Base-by-base conservation (phyloP, 768 basidiomycete genomes). In the Kockovaella imperatae region DNA sequence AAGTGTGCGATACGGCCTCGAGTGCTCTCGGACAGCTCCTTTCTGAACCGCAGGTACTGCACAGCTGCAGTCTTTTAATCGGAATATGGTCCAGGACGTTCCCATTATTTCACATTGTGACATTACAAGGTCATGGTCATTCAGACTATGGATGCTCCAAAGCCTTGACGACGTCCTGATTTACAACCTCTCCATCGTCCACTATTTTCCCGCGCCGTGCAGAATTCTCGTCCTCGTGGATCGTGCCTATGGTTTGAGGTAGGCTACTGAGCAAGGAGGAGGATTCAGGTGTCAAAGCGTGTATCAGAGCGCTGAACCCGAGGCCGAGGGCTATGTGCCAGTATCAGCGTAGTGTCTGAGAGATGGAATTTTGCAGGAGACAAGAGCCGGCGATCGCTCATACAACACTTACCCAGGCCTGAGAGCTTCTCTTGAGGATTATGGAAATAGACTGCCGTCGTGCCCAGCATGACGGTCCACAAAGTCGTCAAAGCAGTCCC, bases 361-460 rank as follows among this genome's bases (percentile, higher is more conserved):
- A 21, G n/a, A 8, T 6, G 28, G 43, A 31, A 7, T 29, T 8
- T 32, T 7, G 42, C 26, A 42, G 23, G 36, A 43, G 36, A 47
- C 41, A 15, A 17, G 25, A 24, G 21, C n/a, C n/a, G n/a, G n/a
- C n/a, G n/a, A n/a, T n/a, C n/a, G n/a, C n/a, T n/a, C n/a, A 35
- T 10, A 29, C 26, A 32, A 10, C 13, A 80, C 86, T 65, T 64
- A 91, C 89, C 32, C 50, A 83, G 84, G 11, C 93, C 93, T 2
- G 83, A 81, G 28, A 87, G 52, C 73, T 97, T 96, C 74, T 96
- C 93, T 11, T 77, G 71, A 0, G 87, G 87, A 3, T 83, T 77
- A 65, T 97, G 93, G 75, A 93, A 97, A 69, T 88, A 96, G 6
- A 93, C 73, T 44, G 83, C 81, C 18, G 93, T 96, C 36, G 86